These are phyloP conservation scores for Metarhizium album DNA, from an alignment of 2,329 filamentous ascomycete species.

Conservation along the genomic window DNA sequence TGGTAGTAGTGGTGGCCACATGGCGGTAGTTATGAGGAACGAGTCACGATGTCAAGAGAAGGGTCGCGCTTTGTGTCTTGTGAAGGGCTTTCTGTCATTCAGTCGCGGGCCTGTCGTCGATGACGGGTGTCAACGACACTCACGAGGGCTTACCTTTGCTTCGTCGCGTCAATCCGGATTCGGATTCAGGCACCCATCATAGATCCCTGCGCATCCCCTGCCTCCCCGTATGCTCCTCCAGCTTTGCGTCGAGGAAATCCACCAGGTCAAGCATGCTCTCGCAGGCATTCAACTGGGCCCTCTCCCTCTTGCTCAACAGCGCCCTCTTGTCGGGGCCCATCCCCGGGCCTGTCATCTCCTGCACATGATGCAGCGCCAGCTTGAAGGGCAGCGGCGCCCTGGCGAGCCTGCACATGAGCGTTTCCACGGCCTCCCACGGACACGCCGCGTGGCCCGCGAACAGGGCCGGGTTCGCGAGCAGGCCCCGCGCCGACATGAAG, in stretches of 20 bases:
- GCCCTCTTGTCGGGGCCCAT: slow-evolving; percentile 40
- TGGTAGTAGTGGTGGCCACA: not conserved
- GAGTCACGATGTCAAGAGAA: not conserved
- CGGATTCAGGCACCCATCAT: slow-evolving; percentile 10
- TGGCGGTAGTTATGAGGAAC: not conserved
- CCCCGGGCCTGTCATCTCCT: slow-evolving; percentile 53
- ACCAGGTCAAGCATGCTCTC: slow-evolving; percentile 46
- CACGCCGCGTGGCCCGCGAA: slow-evolving; percentile 47
- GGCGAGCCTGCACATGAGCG: slow-evolving; percentile 49
- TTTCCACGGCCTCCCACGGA: slow-evolving; percentile 51
- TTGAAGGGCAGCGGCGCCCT: slow-evolving; percentile 50
- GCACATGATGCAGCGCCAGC: slow-evolving; percentile 53
- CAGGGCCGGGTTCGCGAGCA: slow-evolving; percentile 57
- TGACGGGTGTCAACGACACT: too few relatives aligned
- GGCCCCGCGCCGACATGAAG: slow-evolving; percentile 59
- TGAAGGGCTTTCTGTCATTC: not conserved
- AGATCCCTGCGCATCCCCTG: slow-evolving; percentile 22
- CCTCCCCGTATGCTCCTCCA: slow-evolving; percentile 24
- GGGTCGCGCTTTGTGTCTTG: too few relatives aligned
- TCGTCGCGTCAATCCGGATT: too few relatives aligned
- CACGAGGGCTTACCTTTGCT: too few relatives aligned
- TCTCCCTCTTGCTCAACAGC: slow-evolving; percentile 46
- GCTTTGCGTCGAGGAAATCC: slow-evolving; percentile 47
- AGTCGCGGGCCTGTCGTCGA: slow-evolving; percentile 1
- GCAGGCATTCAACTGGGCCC: slow-evolving; percentile 36